Evolutionary conservation across 2,329 filamentous ascomycete genomes (phyloP).

Genomic region (Bipolaris sorokiniana): DNA sequence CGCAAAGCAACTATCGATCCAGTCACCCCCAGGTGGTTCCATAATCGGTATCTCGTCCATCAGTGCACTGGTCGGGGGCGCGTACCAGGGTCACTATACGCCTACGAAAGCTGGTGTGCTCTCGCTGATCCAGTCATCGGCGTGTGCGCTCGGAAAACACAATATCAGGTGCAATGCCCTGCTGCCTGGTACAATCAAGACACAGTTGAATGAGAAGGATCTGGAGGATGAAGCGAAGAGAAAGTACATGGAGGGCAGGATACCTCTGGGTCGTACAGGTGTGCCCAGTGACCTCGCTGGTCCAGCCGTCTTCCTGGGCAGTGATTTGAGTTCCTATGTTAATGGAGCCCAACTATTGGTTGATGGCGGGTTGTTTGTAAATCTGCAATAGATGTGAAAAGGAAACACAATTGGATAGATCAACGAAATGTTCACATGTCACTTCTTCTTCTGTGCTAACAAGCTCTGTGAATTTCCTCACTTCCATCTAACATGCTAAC

Average conservation of each 20-base stretch:
- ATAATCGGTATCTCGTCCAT: constrained; percentile 81
- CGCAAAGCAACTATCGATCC: constrained; percentile 76
- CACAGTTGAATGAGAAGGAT: constrained; percentile 84
- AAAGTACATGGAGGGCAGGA: constrained; percentile 78
- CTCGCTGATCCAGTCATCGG: constrained; percentile 82
- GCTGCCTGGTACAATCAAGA: constrained; percentile 81
- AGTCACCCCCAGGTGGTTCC: constrained; percentile 69
- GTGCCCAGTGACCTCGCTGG: constrained; percentile 74
- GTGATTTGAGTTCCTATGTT: constrained; percentile 64
- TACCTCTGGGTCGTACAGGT: constrained; percentile 66
- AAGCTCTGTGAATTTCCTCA: too few species aligned
- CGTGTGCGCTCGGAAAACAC: constrained; percentile 77
- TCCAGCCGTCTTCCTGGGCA: constrained; percentile 83
- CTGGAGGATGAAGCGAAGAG: constrained; percentile 74
- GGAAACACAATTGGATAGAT: neutral
- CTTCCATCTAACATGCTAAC: too few species aligned
- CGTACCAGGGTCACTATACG: constrained; percentile 82
- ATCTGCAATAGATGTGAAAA: constrained; percentile 57
- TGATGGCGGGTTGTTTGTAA: constrained; percentile 88
- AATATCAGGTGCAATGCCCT: constrained; percentile 83
- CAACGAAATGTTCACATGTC: neutral
- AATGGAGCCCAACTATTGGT: constrained; percentile 84
- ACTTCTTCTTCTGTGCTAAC: neutral
- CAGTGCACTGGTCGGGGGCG: constrained; percentile 77
- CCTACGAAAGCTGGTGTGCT: constrained; percentile 82